Base-by-base conservation (phyloP, 805 yeast species). In the Candida berthetii region DNA sequence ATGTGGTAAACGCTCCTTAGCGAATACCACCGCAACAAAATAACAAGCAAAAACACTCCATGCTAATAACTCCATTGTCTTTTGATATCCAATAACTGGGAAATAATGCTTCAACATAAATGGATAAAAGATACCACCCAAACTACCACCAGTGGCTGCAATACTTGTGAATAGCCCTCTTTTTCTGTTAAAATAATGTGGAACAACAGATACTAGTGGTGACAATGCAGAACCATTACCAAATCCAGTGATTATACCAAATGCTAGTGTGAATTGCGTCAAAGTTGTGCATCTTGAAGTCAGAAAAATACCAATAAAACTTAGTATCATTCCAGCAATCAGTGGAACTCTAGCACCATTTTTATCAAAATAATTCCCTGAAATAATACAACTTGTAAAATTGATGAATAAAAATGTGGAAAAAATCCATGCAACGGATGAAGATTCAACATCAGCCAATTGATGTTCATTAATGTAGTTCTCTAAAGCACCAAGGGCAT, bases 261-360 rank as follows among this genome's bases (percentile, higher is more conserved):
- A 79, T 29, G 82, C 63, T 22, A 81, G 53, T 22, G 81, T 66
- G 48, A 82, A 82, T 40, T 82, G 86, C 67, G 75, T 78, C n/a
- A 76, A 60, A 31, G 68, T 50, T 0, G 66, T 65, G 44, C 80
- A 67, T 37, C 64, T 70, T 7, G 79, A 82, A 22, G 74, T 61
- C 1, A 70, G 73, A 51, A 79, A 63, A n/a, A 78, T 56, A 0
- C 83, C 82, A 4, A 58, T 61, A 40, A 70, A 68, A 7, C 69
- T 62, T 11, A 75, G 52, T 0, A 62, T 27, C 0, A 75, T 53
- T 2, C 82, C 74, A 14, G 57, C 34, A 7, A 64, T 43, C 48
- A 79, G 52, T 2, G 78, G 69, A 8, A 48, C 40, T 33, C 61
- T 62, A 17, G 74, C 64, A 2, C 85, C 85, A 37, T 68, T 64